Conservation (phyloP, 2,329 filamentous ascomycete species). For the Fusarium scirpi region DNA sequence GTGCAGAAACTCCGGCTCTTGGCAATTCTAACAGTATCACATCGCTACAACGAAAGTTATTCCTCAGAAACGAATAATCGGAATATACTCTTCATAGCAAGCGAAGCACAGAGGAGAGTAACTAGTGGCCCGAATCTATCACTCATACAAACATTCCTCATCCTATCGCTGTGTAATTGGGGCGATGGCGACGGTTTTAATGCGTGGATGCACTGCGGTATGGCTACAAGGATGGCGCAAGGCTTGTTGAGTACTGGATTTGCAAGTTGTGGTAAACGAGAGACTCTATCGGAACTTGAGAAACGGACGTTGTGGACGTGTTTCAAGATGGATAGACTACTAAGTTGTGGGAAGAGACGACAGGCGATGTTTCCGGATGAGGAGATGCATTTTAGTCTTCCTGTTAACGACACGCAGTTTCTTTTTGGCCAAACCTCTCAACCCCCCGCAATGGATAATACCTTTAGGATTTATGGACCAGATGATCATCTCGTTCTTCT, state of each 20-base stretch:
- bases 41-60: slow-evolving; percentile 17
- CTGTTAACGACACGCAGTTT: slow-evolving; percentile 38
- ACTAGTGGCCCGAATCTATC: slow-evolving; percentile 24
- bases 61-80: neutral
- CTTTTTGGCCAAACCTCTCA: slow-evolving; percentile 26
- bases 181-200: slow-evolving; percentile 45
- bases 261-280: slow-evolving; percentile 25
- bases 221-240: slow-evolving; percentile 44
- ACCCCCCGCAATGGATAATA: neutral
- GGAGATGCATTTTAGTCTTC: slow-evolving; percentile 28
- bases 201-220: slow-evolving; percentile 46
- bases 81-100: slow-evolving; percentile 6
- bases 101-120: slow-evolving; percentile 33
- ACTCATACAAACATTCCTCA: slow-evolving; percentile 40
- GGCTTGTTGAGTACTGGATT: slow-evolving; percentile 39
- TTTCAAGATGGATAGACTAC: slow-evolving; percentile 42
- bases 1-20: slow-evolving; percentile 36
- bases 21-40: slow-evolving; percentile 29
- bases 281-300: slow-evolving; percentile 36
- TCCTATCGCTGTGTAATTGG: slow-evolving; percentile 42
- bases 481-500: slow-evolving; percentile 36
- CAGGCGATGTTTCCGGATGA: slow-evolving; percentile 40
- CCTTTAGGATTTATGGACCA: neutral
- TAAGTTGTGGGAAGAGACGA: slow-evolving; percentile 42
- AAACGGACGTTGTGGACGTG: slow-evolving; percentile 43